These are phyloP conservation scores for Lactarius evosmus DNA, from an alignment of 768 basidiomycete species.

Conservation along the genomic window DNA sequence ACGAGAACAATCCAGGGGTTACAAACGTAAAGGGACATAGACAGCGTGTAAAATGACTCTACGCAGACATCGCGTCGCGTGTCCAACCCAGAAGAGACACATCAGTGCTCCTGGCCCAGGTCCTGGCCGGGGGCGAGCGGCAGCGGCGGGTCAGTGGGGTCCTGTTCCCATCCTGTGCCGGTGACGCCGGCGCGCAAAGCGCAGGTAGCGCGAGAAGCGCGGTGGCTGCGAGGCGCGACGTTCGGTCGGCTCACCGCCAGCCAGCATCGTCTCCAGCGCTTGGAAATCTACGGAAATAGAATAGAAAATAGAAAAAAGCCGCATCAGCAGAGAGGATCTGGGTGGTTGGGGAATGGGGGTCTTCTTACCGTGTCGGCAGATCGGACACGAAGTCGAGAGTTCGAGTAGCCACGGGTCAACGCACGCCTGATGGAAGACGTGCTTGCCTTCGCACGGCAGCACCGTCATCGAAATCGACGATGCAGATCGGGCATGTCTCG, in stretches of 20 bases:
- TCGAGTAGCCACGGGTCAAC: conserved; percentile 94
- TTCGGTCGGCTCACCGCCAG: conserved; percentile 20
- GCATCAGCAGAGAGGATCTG: no score
- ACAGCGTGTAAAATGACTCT: neutral
- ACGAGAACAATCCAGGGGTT: neutral
- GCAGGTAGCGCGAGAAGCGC: conserved; percentile 38
- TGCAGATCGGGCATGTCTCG: conserved; percentile 93
- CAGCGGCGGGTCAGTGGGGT: conserved; percentile 31
- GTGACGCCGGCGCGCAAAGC: conserved; percentile 33
- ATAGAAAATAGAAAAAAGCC: no score
- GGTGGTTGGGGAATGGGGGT: no score
- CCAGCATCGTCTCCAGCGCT: conserved; percentile 36
- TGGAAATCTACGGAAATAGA: conserved; percentile 37
- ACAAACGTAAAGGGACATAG: neutral
- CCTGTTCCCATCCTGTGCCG: conserved; percentile 29
- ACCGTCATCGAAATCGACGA: conserved; percentile 92
- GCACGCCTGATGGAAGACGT: conserved; percentile 85
- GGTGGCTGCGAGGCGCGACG: no score
- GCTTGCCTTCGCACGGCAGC: conserved; percentile 87
- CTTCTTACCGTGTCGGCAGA: conserved; percentile 80
- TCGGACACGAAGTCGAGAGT: conserved; percentile 85
- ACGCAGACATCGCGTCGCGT: neutral
- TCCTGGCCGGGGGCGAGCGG: conserved; percentile 26
- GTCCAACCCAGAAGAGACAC: neutral
- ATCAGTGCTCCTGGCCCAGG: neutral